Conservation (phyloP, 768 basidiomycete species). For the Termitomyces sp. region DNA sequence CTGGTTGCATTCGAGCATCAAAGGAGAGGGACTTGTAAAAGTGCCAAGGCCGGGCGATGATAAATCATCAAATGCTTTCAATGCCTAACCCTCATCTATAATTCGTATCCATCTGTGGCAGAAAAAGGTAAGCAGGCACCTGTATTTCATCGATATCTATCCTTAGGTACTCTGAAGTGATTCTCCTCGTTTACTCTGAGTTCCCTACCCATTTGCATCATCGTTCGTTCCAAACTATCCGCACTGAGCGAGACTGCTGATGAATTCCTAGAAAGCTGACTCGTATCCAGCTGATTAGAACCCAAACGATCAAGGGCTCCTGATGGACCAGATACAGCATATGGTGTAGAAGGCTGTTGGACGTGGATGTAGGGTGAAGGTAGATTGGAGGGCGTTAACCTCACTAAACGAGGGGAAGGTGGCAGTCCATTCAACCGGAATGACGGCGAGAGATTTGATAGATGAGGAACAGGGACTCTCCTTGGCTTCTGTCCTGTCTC, state of each 20-base stretch:
- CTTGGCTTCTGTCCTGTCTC: constrained; percentile 1
- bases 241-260: constrained; percentile 4
- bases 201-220: constrained; percentile 11
- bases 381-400: neutral
- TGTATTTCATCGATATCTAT: neutral
- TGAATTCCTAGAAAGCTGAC: neutral
- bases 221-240: constrained; percentile 9
- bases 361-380: neutral
- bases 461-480: constrained; percentile 7
- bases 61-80: neutral
- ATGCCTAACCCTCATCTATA: neutral
- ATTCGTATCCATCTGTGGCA: neutral
- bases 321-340: neutral
- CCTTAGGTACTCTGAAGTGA: neutral
- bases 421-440: constrained; percentile 5
- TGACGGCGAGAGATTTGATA: neutral
- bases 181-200: neutral
- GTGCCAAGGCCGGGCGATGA: neutral
- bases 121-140: neutral
- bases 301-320: neutral
- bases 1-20: neutral
- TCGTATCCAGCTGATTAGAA: neutral
- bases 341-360: neutral
- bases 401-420: constrained; percentile 6
- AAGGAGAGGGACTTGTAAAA: neutral